Base-by-base conservation (phyloP, 106 monocot genomes). In the Acorus calamus region DNA sequence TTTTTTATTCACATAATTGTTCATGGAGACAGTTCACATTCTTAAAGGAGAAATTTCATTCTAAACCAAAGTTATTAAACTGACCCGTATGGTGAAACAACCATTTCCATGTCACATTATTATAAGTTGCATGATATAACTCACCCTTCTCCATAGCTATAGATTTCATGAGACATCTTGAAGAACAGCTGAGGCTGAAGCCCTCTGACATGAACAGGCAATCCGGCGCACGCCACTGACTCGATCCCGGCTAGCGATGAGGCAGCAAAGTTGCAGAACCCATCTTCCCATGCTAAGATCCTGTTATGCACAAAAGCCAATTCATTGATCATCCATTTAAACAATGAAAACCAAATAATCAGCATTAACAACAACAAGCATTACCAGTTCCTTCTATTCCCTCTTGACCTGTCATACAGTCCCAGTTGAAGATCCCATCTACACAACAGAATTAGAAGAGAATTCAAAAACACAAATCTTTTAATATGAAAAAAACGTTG, bases 81-180 rank as follows among this genome's bases (percentile, higher is more conserved):
- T 49, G 42, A 14, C 28, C 28, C 28, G 28, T 28, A 28, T 0
- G 28, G 28, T 28, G 28, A 28, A 28, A 28, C 28, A 28, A 28
- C 0, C 28, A 28, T 28, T 28, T 28, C 28, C 28, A 28, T 28
- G 28, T 28, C 28, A 28, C 28, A 28, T 28, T 28, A 28, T 28
- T 28, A 28, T 28, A 28, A 28, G 28, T 28, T 28, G 28, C 28
- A 28, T 28, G 28, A 28, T 28, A 28, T 28, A 28, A 28, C 28
- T 11, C 42, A 92, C 98, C 92, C 98, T 84, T 99, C 98, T 69
- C 98, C 98, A 56, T 83, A 99, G 85, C 83, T 99, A 78, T 98
- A 99, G 65, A 99, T 99, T 77, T 99, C 98, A 84, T 99, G 92
- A 2, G 98, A 92, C 98, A 99, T 92, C 77, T 99, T 99, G 80